Conservation (phyloP, 1,284 basidiomycete genomes). For the Ustilago crameri region DNA sequence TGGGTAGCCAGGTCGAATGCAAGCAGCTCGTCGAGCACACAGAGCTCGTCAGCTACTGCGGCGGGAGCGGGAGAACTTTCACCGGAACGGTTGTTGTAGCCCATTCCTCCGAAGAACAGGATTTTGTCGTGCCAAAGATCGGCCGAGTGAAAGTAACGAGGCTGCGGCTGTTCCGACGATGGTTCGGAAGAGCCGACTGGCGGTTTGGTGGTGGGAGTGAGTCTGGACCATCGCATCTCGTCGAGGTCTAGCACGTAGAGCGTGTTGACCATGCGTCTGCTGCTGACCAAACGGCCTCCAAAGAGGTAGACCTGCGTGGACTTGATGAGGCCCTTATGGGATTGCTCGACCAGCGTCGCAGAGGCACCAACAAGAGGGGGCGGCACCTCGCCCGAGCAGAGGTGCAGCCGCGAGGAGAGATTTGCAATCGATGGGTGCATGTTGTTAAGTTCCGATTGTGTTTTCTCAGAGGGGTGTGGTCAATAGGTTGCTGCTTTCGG, state of each 20-base stretch:
- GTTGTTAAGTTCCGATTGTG: constrained; percentile 5
- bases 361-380: constrained; percentile 63
- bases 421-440: constrained; percentile 52
- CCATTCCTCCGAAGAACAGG: constrained; percentile 64
- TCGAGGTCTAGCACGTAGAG: constrained; percentile 59
- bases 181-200: constrained; percentile 3
- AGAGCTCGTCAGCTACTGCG: constrained; percentile 42
- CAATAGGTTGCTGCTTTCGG: not conserved
- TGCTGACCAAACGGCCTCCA: constrained; percentile 62
- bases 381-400: constrained; percentile 56
- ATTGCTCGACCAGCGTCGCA: constrained; percentile 53
- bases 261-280: constrained; percentile 58
- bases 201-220: constrained; percentile 18
- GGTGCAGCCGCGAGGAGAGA: constrained; percentile 45
- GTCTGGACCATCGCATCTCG: constrained; percentile 50
- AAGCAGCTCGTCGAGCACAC: constrained; percentile 59
- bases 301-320: constrained; percentile 55
- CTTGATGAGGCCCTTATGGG: constrained; percentile 6
- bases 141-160: constrained; percentile 64
- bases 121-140: constrained; percentile 62
- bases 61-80: constrained; percentile 3
- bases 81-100: constrained; percentile 37
- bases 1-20: constrained; percentile 56
- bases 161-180: constrained; percentile 40
- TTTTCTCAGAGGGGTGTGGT: not conserved